Evolutionary conservation across 2,329 filamentous ascomycete genomes (phyloP).

Genomic region (Sporothrix variecibatus): DNA sequence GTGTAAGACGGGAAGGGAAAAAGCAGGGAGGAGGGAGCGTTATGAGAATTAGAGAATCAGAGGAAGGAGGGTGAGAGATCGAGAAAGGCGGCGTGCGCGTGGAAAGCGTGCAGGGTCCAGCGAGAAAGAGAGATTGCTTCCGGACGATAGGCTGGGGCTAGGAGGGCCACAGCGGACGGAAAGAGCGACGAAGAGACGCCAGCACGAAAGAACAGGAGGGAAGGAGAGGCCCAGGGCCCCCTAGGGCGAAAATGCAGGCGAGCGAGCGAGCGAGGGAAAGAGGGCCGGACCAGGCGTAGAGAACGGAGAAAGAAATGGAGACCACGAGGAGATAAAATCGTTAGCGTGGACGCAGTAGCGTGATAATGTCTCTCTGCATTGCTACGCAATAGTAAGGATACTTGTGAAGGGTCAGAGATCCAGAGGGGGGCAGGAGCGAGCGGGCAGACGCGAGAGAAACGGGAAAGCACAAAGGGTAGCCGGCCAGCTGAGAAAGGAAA

Average conservation of each 20-base stretch:
- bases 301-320: conserved; percentile 25
- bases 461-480: not conserved
- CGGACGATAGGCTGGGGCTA: conserved; percentile 17
- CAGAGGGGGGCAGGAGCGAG: conserved; percentile 3
- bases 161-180: conserved; percentile 5
- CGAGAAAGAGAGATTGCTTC: conserved; percentile 25
- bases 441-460: not conserved
- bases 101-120: not conserved
- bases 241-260: conserved; percentile 7
- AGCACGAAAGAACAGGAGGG: not conserved
- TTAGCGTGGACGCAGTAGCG: conserved; percentile 21
- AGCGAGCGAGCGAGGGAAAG: not conserved
- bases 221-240: not conserved
- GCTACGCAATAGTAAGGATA: conserved; percentile 16
- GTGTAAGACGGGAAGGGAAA: conserved; percentile 11
- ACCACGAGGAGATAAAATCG: conserved; percentile 25
- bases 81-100: conserved; percentile 23
- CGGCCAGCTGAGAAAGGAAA: conserved; percentile 8
- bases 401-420: not conserved
- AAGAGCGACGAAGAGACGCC: not conserved
- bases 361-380: conserved; percentile 19
- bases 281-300: conserved; percentile 24
- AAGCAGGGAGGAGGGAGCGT: conserved; percentile 16
- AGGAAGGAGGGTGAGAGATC: conserved; percentile 21
- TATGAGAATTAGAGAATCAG: conserved; percentile 8